Evolutionary conservation across 179 eudicot genomes (phyloP), one percentile per base, ranked within the genome.

Genomic region (Vitellaria paradoxa): DNA sequence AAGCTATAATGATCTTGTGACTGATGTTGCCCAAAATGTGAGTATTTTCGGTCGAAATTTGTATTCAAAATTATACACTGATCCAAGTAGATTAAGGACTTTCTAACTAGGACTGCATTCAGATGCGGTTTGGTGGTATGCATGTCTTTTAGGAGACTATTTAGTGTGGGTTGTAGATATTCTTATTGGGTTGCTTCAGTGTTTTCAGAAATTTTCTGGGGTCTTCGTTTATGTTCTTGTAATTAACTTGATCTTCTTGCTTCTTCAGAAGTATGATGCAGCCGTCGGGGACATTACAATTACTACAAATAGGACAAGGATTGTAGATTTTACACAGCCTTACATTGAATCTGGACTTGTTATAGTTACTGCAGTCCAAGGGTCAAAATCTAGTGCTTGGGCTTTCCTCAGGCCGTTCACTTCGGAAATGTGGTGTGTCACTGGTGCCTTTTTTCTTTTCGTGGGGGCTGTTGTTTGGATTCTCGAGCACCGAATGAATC

Each of bases 301-400:
- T 59, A 79, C 81, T 12, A 92, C 89, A 56, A 91, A 89, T 75
- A 86, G 97, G 78, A 92, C 97, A 65, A 88, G 87, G 84, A 68
- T 91, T 30, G 94, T 91, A 73, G 97, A 92, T 82, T 92, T 92
- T 68, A 92, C 97, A 20, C 97, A 92, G 80, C 97, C 97, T 62
- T 92, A 65, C 77, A 82, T 82, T 75, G 94, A 90, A 79, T 90
- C 97, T 9, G 93, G 97, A 53, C 87, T 92, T 17, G 94, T 92
- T 42, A 86, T 92, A 73, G 88, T 92, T 69, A 87, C 84, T 60
- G 85, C 93, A 0, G 85, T 91, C 60, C 82, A 82, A 76, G 70
- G 81, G 68, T 77, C 75, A 10, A 89, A 89, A 75, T 85, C 91
- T 47, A 89, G 84, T 84, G 79, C 97, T 17, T 92, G 94, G 94